Evolutionary conservation across 257 asterid genomes (phyloP).

Genomic region (Capsicum rhomboideum): DNA sequence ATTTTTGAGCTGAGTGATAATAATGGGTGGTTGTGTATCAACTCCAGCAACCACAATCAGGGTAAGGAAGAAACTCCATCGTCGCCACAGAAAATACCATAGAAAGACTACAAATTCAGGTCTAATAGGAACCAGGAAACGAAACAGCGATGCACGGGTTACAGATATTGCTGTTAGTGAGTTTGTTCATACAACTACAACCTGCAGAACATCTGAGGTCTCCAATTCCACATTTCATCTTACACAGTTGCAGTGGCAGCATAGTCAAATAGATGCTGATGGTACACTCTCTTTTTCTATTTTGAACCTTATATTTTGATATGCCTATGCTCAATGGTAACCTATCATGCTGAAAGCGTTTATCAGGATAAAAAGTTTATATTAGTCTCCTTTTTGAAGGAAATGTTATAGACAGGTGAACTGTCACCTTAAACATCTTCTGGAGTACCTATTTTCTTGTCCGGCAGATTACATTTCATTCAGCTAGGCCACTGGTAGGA

Average conservation of each 20-base stretch:
- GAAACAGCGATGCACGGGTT: constrained; percentile 51
- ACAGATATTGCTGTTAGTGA: constrained; percentile 70
- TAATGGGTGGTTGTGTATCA: constrained; percentile 90
- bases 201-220: constrained; percentile 62
- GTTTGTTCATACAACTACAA: constrained; percentile 60
- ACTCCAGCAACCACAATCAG: constrained; percentile 26
- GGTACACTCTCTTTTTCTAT: constrained; percentile 29
- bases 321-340: not conserved
- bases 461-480: not conserved
- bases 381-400: not conserved
- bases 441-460: not conserved
- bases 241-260: constrained; percentile 90
- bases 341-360: not conserved
- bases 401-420: not conserved
- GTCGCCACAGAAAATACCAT: constrained; percentile 31
- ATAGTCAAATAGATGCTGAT: constrained; percentile 56
- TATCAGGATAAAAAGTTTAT: not conserved
- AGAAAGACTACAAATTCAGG: constrained; percentile 22
- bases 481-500: not conserved
- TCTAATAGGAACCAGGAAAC: constrained; percentile 34
- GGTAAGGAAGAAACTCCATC: constrained; percentile 35
- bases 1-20: constrained; percentile 14
- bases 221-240: constrained; percentile 65
- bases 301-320: not conserved
- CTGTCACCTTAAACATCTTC: not conserved